These are phyloP conservation scores for Daldinia bambusicola DNA, from an alignment of 495 filamentous ascomycete genomes.

Conservation along the genomic window DNA sequence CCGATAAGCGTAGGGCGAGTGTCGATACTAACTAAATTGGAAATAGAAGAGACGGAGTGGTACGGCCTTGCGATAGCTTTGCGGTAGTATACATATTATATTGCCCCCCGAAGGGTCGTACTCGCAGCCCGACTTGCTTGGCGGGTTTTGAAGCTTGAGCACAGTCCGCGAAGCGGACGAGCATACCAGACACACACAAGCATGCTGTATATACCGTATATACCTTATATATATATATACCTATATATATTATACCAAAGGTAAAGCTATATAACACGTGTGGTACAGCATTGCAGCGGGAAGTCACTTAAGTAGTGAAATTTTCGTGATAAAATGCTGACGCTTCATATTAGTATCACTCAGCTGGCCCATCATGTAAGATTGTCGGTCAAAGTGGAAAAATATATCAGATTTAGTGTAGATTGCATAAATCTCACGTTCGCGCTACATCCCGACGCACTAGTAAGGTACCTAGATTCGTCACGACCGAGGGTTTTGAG, in stretches of 20 bases:
- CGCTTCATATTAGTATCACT: conserved; percentile 24
- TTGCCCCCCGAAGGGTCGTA: too few relatives aligned
- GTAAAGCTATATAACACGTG: too few relatives aligned
- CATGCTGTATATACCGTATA: too few relatives aligned
- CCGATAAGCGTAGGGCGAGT: conserved; percentile 31
- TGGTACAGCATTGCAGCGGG: conserved; percentile 1
- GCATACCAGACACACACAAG: too few relatives aligned
- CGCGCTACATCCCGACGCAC: background rate
- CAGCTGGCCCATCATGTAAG: conserved; percentile 34
- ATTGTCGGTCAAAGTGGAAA: conserved; percentile 37
- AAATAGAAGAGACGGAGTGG: conserved; percentile 4
- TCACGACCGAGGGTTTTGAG: background rate
- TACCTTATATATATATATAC: too few relatives aligned
- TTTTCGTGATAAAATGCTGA: conserved; percentile 17
- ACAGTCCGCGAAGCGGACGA: background rate
- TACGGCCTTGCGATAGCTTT: background rate
- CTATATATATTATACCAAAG: too few relatives aligned
- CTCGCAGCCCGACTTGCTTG: conserved; percentile 16
- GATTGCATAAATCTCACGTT: background rate
- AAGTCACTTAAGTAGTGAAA: conserved; percentile 3
- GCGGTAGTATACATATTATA: too few relatives aligned
- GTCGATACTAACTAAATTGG: background rate
- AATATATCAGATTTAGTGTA: too few relatives aligned
- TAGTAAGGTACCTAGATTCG: background rate
- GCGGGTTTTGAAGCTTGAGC: conserved; percentile 7